Conservation (phyloP, 805 yeast species). For the Kodamaea kakaduensis region DNA sequence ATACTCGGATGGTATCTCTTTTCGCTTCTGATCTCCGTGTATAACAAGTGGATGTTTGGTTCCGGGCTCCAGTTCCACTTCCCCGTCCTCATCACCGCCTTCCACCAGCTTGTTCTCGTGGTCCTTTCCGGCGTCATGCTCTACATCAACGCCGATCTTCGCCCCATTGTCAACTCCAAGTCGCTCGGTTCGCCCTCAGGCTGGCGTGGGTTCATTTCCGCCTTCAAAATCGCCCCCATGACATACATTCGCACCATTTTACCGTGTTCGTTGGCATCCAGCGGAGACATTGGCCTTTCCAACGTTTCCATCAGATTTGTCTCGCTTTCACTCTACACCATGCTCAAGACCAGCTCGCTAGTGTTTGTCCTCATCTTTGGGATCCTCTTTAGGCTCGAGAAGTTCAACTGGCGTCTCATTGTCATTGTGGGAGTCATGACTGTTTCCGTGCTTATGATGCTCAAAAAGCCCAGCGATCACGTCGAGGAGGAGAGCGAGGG, state of each 20-base stretch:
- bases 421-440: conserved; percentile 77
- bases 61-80: conserved; percentile 67
- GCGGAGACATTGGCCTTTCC: conserved; percentile 92
- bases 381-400: conserved; percentile 73
- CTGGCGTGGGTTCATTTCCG: conserved; percentile 15
- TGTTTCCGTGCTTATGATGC: conserved; percentile 85
- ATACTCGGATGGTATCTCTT: conserved; percentile 66
- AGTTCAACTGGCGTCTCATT: conserved; percentile 61
- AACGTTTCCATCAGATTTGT: conserved; percentile 78
- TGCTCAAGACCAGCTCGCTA: conserved; percentile 85
- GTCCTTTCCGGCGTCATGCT: conserved; percentile 47
- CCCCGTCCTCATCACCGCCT: conserved; percentile 79
- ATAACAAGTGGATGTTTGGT: conserved; percentile 98
- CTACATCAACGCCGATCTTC: conserved; percentile 43
- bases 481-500: conserved; percentile 19
- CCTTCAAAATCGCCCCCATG: conserved; percentile 19
- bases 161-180: conserved; percentile 32
- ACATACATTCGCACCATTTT: conserved; percentile 51
- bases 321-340: conserved; percentile 81
- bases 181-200: conserved; percentile 3
- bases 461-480: conserved; percentile 32
- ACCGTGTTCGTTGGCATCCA: conserved; percentile 84
- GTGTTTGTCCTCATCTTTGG: conserved; percentile 90
- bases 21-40: conserved; percentile 66
- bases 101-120: conserved; percentile 75